A percentile compares a stretch with the other conserved stretches of the same genome.
phyloP scores from a whole-genome alignment of 352 stramenopile species.

The Phytopythium vexans region DNA sequence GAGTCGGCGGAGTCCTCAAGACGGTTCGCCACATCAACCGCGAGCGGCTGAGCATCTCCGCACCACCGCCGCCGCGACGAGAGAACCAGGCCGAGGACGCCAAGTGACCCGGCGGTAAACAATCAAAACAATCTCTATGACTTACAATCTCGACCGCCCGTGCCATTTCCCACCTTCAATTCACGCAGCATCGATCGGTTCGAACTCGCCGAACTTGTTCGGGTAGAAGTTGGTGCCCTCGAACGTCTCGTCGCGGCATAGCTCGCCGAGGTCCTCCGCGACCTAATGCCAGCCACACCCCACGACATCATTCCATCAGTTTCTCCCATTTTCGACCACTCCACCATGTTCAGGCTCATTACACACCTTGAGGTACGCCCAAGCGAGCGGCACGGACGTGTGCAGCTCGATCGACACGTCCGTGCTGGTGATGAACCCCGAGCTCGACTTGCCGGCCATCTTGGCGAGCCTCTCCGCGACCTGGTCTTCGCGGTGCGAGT shows the following conservation, averaged over 20 bases:
- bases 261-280: slow-evolving; percentile 89
- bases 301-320: slow-evolving; percentile 4
- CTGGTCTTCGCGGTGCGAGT: slow-evolving; percentile 85
- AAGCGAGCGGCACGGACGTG: slow-evolving; percentile 93
- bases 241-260: slow-evolving; percentile 96
- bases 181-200: slow-evolving; percentile 1
- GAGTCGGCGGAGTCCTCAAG: slow-evolving; percentile 26
- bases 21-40: slow-evolving; percentile 28
- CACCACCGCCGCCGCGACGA: background rate
- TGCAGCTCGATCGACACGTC: slow-evolving; percentile 91
- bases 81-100: slow-evolving; percentile 21
- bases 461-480: slow-evolving; percentile 63
- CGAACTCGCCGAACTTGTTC: slow-evolving; percentile 86
- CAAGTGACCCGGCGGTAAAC: background rate
- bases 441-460: slow-evolving; percentile 73
- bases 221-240: slow-evolving; percentile 95
- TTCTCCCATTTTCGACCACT: slow-evolving; percentile 1
- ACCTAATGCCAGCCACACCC: slow-evolving; percentile 36
- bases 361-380: slow-evolving; percentile 92
- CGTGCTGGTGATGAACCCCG: slow-evolving; percentile 83
- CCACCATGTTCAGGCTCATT: background rate
- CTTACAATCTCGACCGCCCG: background rate
- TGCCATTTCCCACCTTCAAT: background rate
- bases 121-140: background rate
- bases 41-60: slow-evolving; percentile 8